Percentiles rank a stretch among this genome's conserved stretches.
phyloP scores from a whole-genome alignment of 2,329 filamentous ascomycete species.

The Hymenoscyphus salicellus region DNA sequence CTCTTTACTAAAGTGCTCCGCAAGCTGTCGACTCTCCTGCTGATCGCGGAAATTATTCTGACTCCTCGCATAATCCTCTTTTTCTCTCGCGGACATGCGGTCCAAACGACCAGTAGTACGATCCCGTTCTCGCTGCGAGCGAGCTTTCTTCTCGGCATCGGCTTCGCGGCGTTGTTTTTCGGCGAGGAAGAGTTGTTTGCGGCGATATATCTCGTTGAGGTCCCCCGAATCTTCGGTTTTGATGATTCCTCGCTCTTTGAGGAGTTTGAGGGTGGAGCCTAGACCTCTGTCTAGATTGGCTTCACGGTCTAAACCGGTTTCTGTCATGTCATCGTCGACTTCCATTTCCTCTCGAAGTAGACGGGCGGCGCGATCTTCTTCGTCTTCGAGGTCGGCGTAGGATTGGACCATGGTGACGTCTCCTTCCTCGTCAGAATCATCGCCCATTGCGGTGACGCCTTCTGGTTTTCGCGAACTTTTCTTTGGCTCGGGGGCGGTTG shows the following conservation, averaged over 20 bases:
- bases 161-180: conserved; percentile 75
- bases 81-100: conserved; percentile 84
- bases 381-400: conserved; percentile 41
- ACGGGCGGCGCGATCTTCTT: conserved; percentile 47
- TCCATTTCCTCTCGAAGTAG: conserved; percentile 48
- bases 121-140: conserved; percentile 82
- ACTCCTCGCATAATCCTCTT: conserved; percentile 82
- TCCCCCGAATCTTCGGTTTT: conserved; percentile 60
- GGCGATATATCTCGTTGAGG: conserved; percentile 64
- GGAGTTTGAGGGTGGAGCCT: conserved; percentile 75
- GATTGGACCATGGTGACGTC: conserved; percentile 41
- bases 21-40: conserved; percentile 75
- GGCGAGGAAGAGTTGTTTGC: conserved; percentile 74
- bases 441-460: conserved; percentile 45
- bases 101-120: conserved; percentile 77
- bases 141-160: conserved; percentile 76
- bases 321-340: conserved; percentile 54
- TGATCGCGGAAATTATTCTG: conserved; percentile 88
- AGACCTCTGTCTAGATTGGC: conserved; percentile 74
- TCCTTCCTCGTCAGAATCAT: conserved; percentile 42
- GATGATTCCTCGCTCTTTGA: conserved; percentile 82
- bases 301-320: conserved; percentile 80
- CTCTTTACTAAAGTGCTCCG: conserved; percentile 78
- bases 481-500: conserved; percentile 53
- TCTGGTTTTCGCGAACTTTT: conserved; percentile 38